Percentiles rank a stretch among this genome's conserved stretches.
Evolutionary conservation across 768 basidiomycete genomes (phyloP).

Genomic region (Amylocystis lapponica): DNA sequence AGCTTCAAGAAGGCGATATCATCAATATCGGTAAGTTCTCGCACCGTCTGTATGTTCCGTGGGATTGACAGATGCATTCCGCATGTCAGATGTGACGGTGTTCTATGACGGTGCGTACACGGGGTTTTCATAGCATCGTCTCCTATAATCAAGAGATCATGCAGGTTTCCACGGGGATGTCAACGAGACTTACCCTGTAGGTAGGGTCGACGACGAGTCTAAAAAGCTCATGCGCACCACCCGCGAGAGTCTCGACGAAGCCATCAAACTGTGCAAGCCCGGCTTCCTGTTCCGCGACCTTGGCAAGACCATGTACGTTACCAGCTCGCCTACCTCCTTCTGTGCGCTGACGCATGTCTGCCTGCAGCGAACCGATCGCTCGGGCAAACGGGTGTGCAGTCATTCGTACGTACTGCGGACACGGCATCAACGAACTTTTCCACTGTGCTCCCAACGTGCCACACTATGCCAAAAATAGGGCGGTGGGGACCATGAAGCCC

Average conservation of each 20-base stretch:
- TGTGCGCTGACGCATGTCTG: background rate
- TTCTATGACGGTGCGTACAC: constrained; percentile 64
- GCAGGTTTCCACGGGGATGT: constrained; percentile 88
- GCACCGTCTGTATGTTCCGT: no score
- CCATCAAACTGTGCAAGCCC: constrained; percentile 92
- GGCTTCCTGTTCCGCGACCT: constrained; percentile 86
- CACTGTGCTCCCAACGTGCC: constrained; percentile 84
- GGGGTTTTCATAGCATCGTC: background rate
- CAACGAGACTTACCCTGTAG: constrained; percentile 91
- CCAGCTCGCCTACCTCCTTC: background rate
- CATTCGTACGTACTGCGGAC: constrained; percentile 88
- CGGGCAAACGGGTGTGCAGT: constrained; percentile 82
- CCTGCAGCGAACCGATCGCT: constrained; percentile 73
- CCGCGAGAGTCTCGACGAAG: constrained; percentile 77
- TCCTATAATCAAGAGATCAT: background rate
- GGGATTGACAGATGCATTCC: no score
- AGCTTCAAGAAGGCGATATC: constrained; percentile 88
- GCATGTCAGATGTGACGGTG: constrained; percentile 60
- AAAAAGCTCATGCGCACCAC: constrained; percentile 77
- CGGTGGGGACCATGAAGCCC: constrained; percentile 86
- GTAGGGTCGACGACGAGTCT: constrained; percentile 78
- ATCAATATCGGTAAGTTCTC: constrained; percentile 75
- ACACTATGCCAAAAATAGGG: constrained; percentile 94
- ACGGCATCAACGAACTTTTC: constrained; percentile 85
- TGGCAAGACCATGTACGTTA: constrained; percentile 77